Evolutionary conservation across 2,329 filamentous ascomycete genomes (phyloP), one percentile per base, ranked within the genome.

Genomic region (Ophiosphaerella herpotricha): DNA sequence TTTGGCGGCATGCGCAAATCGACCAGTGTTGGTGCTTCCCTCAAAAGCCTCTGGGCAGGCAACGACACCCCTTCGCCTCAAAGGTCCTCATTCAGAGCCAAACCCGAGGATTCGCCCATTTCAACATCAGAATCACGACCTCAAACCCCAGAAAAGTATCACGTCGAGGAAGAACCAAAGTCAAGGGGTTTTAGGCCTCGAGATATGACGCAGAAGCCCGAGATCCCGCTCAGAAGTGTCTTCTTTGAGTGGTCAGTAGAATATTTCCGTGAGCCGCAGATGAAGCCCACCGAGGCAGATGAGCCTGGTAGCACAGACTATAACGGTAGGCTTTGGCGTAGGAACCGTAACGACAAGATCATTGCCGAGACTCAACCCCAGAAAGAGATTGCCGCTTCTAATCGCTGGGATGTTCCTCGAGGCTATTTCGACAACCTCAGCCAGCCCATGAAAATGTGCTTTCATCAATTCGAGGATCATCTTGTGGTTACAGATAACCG

Each of bases 401-500:
- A 90, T 64, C 88, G 86, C 62, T 99, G 94, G 93, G 92, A 91
- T 63, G 87, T 88, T 53, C 86, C 90, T 37, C 81, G 87, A 40
- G 88, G 89, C 14, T 88, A 96, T 55, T 86, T 97, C 69, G 92
- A 93, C 67, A 97, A 97, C 60, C 86, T 87, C 26, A 89, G 88
- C 29, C 94, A 97, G 70, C 93, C 94, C 0, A 85, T 87, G 56
- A 95, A 92, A 76, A 89, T 99, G 87, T 89, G 90, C 5, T 96
- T 97, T 72, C 94, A 99, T 75, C 94, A 99, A 70, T 99, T 97
- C 63, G 94, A 99, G 70, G 90, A 97, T 66, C 92, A 97, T 68
- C 82, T 99, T 16, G 90, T 94, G 1, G 91, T 97, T 11, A 90
- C 91, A 11, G 94, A 99, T 73, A 92, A 96, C 64, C 86, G 89